Evolutionary conservation across 192 early-diverging fungal species (phyloP).

Genomic region (Jimgerdemannia lactiflua): DNA sequence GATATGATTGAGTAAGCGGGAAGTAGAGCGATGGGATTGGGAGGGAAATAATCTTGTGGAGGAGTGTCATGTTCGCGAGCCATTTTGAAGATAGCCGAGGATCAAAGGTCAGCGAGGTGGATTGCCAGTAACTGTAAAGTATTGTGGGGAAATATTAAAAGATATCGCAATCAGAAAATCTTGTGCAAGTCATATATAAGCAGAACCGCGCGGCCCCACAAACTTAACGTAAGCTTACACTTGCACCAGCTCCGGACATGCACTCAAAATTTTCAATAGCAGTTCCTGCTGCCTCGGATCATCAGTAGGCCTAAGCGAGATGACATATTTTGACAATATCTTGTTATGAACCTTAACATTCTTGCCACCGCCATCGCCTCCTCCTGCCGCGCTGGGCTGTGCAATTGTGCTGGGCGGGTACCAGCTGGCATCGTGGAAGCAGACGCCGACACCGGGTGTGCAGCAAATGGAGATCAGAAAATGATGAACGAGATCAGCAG

Average conservation of each 20-base stretch:
- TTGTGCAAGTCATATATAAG: not conserved
- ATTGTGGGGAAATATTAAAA: constrained; percentile 3
- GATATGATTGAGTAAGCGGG: constrained; percentile 31
- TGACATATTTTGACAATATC: constrained; percentile 49
- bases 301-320: constrained; percentile 58
- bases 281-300: constrained; percentile 64
- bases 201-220: not conserved
- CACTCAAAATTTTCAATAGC: constrained; percentile 57
- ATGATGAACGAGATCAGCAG: constrained; percentile 60
- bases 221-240: constrained; percentile 43
- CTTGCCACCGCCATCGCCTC: constrained; percentile 18
- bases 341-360: constrained; percentile 52
- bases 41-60: constrained; percentile 65
- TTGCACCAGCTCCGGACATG: constrained; percentile 74
- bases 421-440: constrained; percentile 76
- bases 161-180: not conserved
- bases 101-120: constrained; percentile 60
- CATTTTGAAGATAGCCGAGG: constrained; percentile 68
- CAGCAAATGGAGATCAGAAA: constrained; percentile 76
- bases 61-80: constrained; percentile 75
- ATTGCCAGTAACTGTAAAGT: constrained; percentile 61
- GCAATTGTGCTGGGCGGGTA: constrained; percentile 50
- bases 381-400: constrained; percentile 12
- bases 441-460: constrained; percentile 69
- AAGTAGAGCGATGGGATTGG: constrained; percentile 60